phyloP scores from a whole-genome alignment of 2,329 filamentous ascomycete species.

The Colletotrichum tamarilloi region DNA sequence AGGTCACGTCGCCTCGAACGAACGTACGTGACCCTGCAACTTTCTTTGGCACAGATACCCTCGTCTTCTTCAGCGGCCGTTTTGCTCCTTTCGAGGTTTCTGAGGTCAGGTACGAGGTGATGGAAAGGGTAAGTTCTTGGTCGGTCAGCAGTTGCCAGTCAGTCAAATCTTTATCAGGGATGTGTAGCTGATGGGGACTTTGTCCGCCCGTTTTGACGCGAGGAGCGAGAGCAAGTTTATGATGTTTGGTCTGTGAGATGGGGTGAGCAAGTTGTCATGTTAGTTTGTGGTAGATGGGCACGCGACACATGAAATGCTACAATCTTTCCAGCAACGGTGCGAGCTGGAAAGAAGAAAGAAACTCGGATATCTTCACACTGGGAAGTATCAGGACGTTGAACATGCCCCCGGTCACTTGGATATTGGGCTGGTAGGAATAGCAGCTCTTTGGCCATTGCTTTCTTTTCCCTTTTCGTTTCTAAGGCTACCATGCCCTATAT shows the following conservation, averaged over 20 bases:
- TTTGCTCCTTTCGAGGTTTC: background rate
- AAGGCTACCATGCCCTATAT: conserved; percentile 21
- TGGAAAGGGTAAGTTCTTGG: background rate
- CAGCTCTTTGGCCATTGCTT: conserved; percentile 9
- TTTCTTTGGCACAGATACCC: background rate
- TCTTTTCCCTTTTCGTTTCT: conserved; percentile 17
- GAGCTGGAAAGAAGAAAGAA: background rate
- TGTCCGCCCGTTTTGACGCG: background rate
- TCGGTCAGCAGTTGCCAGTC: background rate
- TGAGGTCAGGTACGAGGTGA: background rate
- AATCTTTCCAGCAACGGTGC: background rate
- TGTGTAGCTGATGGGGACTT: background rate
- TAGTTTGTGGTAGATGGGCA: background rate
- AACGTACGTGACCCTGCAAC: background rate
- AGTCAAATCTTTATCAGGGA: background rate
- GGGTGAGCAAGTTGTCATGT: background rate
- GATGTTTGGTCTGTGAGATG: background rate
- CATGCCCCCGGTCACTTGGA: background rate
- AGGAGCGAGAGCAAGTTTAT: background rate
- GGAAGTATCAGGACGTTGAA: background rate
- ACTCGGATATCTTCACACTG: too few species aligned
- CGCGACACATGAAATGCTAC: background rate
- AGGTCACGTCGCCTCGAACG: background rate
- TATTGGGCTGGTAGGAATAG: conserved; percentile 3
- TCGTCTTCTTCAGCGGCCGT: background rate